A percentile compares a stretch with the other conserved stretches of the same genome.
Conservation (phyloP, 78 protist genomes). For the Dictyostelium intermedium region DNA sequence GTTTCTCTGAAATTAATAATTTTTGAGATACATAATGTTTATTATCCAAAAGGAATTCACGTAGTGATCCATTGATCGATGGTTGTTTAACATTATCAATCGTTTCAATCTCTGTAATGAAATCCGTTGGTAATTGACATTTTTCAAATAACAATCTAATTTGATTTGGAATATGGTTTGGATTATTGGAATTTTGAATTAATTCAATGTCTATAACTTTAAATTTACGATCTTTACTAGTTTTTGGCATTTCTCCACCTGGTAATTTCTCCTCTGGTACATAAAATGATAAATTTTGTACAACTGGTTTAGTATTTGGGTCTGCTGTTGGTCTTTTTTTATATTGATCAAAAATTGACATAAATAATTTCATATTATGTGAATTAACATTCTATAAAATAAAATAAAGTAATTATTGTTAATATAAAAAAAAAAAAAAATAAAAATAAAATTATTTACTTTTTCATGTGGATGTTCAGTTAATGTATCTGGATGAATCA, state of each 20-base stretch:
- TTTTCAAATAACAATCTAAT: constrained; percentile 30
- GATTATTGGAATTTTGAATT: constrained; percentile 28
- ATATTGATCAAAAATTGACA: constrained; percentile 58
- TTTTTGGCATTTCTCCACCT: background rate
- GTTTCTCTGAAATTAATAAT: background rate
- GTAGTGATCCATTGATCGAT: constrained; percentile 21
- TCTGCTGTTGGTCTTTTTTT: constrained; percentile 71
- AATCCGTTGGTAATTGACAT: constrained; percentile 28
- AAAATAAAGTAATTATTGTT: background rate
- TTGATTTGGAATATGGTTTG: constrained; percentile 60
- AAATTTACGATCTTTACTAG: background rate
- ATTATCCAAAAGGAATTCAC: constrained; percentile 50
- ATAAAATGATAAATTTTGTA: constrained; percentile 40
- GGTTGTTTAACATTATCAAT: constrained; percentile 54
- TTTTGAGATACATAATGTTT: background rate
- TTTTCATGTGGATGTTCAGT: constrained; percentile 44
- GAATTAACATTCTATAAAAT: constrained; percentile 33
- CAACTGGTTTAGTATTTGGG: constrained; percentile 21
- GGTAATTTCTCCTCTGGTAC: background rate
- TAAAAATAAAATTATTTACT: constrained; percentile 15
- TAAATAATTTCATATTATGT: constrained; percentile 40
- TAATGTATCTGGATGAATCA: constrained; percentile 69
- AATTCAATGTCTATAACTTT: constrained; percentile 31
- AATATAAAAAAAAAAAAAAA: background rate
- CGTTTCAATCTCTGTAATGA: constrained; percentile 53